Base-by-base conservation (phyloP, 2,329 filamentous ascomycete genomes). In the Tolypocladium sp. region DNA sequence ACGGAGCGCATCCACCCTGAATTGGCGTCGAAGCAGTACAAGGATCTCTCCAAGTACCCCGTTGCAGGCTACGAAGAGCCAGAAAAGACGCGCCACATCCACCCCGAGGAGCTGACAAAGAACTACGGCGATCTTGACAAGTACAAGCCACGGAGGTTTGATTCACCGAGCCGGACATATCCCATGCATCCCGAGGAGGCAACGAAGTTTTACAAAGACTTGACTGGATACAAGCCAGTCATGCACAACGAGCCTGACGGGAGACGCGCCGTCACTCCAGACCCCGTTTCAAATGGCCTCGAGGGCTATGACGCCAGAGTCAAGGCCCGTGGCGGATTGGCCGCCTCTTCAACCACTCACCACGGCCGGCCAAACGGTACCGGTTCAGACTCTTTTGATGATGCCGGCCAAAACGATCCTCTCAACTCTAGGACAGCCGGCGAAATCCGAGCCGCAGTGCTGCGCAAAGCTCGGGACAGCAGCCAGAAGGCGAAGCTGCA, bases 61-160 rank as follows among this genome's bases (percentile, higher is more conserved):
- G 57, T 61, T 13, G 63, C 64, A n/a, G 70, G 70, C 9, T 71
- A 65, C 38, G 67, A 71, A 56, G 70, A 73, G 59, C 62, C 63
- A 4, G 42, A 59, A 3, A 60, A 63, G 51, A 65, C 61, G 2
- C 60, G 65, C 25, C 68, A 71, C 25, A 59, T 69, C n/a, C 71
- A 73, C n/a, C 68, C 74, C 12, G 74, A 76, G 61, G 73, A 75
- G 60, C 61, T 69, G 52, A 71, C 71, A 33, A 77, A 76, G 58
- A 62, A 68, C 7, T 76, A 78, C 51, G 66, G 70, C 10, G 78
- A 81, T 58, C 69, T 80, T 56, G 68, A 69, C 57, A 68, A 73
- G 58, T 80, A 81, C 62, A 64, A 65, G n/a, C 65, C 67, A 2
- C 62, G 63, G 25, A 61, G 61, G 4, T 72, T 74, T 56, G 70